Evolutionary conservation across 441 rosid genomes (phyloP), one percentile per base, ranked within the genome.

Genomic region (Gossypium trilobum): DNA sequence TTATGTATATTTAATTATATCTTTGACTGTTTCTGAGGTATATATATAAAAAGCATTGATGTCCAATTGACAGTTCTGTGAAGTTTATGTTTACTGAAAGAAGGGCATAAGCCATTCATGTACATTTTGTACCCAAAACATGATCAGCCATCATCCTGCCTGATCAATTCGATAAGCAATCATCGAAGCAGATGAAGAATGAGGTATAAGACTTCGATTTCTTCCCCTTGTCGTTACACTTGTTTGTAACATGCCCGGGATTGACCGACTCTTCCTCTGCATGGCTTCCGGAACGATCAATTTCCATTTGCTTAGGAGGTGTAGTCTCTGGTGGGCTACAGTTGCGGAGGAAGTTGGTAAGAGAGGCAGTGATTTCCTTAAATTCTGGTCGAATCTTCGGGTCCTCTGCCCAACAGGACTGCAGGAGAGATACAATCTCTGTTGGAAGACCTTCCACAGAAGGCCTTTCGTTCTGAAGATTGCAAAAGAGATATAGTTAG

Each of bases 351-450:
- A 78, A 52, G 16, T 76, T 69, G 3, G 20, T 23, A 3, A 90
- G 78, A 52, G 72, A 62, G 1, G 46, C 58, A 0, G 73, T 77
- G 4, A 88, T 85, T 71, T 87, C 87, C 6, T 44, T 19, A 20
- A 90, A 90, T 70, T 88, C 92, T 0, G 86, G 96, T 1, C 96
- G 85, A 6, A 48, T 16, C 0, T 65, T 73, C 6, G 93, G 80
- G 58, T 90, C 87, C 22, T 65, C 73, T 46, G 79, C 82, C 93
- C 93, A 90, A 59, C 92, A 88, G n/a, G 86, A 78, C 75, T 81
- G 78, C 62, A 90, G 60, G 19, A 90, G 78, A 4, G 78, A 19
- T 2, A 22, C 83, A 73, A 81, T 3, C 2, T 76, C 86, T 51
- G 60, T 52, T 0, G 89, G 86, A 62, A 90, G 56, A 75, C 77